Evolutionary conservation across 2,329 filamentous ascomycete species (phyloP), one percentile per base, ranked within the genome.

Genomic region (Pestalotiopsis fici): DNA sequence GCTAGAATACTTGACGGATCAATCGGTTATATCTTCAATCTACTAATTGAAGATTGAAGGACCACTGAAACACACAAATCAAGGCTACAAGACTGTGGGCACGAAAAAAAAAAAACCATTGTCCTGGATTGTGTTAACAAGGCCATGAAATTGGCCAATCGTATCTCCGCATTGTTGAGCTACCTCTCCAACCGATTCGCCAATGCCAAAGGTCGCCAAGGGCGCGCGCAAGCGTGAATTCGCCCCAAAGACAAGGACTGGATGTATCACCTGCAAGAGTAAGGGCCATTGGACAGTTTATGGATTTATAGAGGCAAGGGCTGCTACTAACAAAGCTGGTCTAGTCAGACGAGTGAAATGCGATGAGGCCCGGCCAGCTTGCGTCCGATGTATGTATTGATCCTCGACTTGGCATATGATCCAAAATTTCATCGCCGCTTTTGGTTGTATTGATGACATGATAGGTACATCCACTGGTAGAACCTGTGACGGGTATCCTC

Each of bases 311-410:
- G 9, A 50, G 43, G 18, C 5, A 2, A 50, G n/a, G 18, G 5
- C 15, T 7, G 7, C 43, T 18, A 50, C 43, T 50, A 9, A 50
- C 43, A 21, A 21, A 3, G 4, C 3, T 18, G 15, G n/a, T 50
- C 5, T 43, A 67, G 65, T 64, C 31, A 28, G 65, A 27, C 60
- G 65, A 59, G 65, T 67, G 7, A 67, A 67, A 67, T 67, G 65
- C 50, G 65, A 67, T 39, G 65, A 67, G 65, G 28, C 59, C 18
- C 65, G 50, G 13, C 65, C 65, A 21, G 59, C 50, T 43, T 67
- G 65, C 35, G 12, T 59, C n/a, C 28, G 54, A 64, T 67, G 65
- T 23, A 35, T 35, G 31, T 35, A 1, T 7, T 7, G 7, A 9
- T 11, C 31, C 11, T 0, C 31, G 1, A 35, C 5, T 11, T 35